Evolutionary conservation across 371 early-diverging fungal genomes (phyloP).

Genomic region (Mortierella sp.): DNA sequence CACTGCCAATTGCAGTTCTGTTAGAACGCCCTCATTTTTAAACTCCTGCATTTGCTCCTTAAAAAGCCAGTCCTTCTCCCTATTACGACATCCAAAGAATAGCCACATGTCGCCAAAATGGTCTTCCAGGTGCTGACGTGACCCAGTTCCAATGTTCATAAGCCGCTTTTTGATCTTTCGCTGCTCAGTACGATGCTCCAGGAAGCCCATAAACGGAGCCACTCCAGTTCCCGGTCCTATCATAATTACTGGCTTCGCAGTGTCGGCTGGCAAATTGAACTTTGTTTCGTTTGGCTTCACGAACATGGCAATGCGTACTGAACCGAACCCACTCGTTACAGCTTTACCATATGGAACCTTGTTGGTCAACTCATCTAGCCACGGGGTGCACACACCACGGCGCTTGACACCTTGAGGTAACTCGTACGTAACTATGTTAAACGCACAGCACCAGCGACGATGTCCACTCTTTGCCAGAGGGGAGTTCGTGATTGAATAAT

Average conservation of each 20-base stretch:
- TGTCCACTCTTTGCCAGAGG: constrained; percentile 63
- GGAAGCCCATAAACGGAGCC: constrained; percentile 96
- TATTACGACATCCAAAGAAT: constrained; percentile 94
- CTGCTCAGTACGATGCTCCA: constrained; percentile 84
- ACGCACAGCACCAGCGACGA: constrained; percentile 77
- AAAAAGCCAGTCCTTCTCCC: constrained; percentile 88
- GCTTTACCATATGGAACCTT: constrained; percentile 47
- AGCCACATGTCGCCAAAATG: constrained; percentile 84
- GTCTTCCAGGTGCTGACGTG: constrained; percentile 43
- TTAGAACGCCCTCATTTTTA: constrained; percentile 65
- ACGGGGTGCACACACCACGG: constrained; percentile 86
- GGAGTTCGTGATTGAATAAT: constrained; percentile 87
- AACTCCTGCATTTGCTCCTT: constrained; percentile 79
- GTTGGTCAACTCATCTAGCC: constrained; percentile 76
- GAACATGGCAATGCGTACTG: constrained; percentile 25
- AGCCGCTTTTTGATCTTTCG: constrained; percentile 61
- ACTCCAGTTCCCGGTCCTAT: constrained; percentile 99
- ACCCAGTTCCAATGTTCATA: constrained; percentile 33
- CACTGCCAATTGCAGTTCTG: constrained; percentile 67
- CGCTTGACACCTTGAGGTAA: constrained; percentile 63
- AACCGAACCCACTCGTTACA: constrained; percentile 20
- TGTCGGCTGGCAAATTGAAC: constrained; percentile 89
- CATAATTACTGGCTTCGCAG: constrained; percentile 90
- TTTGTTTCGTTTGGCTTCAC: constrained; percentile 55
- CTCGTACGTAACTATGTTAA: constrained; percentile 86